Base-by-base conservation (phyloP, 164 flowering plant species). In the Annona cherimola region DNA sequence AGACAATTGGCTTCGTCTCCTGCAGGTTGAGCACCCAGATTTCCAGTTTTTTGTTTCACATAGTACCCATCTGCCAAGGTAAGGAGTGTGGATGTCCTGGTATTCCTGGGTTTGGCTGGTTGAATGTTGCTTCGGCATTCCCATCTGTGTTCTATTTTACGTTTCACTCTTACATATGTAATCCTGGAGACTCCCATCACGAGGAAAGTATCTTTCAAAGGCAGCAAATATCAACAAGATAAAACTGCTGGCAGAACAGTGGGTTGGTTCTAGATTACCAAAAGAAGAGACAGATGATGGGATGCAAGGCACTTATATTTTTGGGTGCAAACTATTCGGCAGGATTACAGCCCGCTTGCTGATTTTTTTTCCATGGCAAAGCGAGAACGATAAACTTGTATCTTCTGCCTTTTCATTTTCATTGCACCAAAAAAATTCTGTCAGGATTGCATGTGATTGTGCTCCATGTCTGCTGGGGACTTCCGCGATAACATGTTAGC, bases 21-120 rank as follows among this genome's bases (percentile, higher is more conserved):
- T 86, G 73, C 81, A 84, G 69, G 96, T 86, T 66, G 66, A 69
- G 72, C 93, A 83, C 70, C 88, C 89, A 5, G 96, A 90, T 76
- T 89, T 71, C 81, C 75, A 73, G 60, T 89, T 87, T 79, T 89
- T 90, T 77, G 80, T 73, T 63, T 71, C 83, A 2, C 92, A 82
- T 59, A 81, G 62, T 74, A 76, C 84, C 43, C 76, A 54, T 4
- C 63, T 79, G 81, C n/a, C n/a, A n/a, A 80, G 86, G 76, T 85
- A 75, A 79, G 70, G 70, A 35, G 62, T 20, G 39, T 16, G 40
- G 41, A n/a, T 11, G 35, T 42, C 7, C 4, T 2, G 9, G 42
- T 16, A 11, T 4, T 26, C 46, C 39, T 42, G 46, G 35, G 57
- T 41, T 45, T 18, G 39, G 41, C 26, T 59, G 16, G 11, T 40